phyloP scores from a whole-genome alignment of 768 basidiomycete species.

The Collybia mongolica region DNA sequence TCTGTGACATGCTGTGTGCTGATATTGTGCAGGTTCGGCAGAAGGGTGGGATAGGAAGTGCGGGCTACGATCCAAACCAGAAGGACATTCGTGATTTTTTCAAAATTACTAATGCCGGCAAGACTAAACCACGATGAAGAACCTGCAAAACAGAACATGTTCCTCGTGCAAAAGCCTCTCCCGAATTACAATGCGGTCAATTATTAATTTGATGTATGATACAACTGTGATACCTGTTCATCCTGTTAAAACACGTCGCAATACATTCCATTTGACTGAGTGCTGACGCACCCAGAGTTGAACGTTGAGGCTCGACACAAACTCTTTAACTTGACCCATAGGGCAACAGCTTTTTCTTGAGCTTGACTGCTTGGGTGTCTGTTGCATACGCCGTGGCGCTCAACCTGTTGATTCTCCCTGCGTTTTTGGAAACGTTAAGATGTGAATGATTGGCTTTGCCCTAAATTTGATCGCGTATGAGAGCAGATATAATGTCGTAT shows the following conservation, averaged over 20 bases:
- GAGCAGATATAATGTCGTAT: not conserved
- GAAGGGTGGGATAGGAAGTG: constrained; percentile 71
- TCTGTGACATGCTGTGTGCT: not conserved
- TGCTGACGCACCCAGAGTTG: constrained; percentile 3
- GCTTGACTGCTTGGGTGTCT: constrained; percentile 58
- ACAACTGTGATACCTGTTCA: constrained; percentile 3
- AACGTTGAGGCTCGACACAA: not conserved
- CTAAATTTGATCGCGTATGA: constrained; percentile 31
- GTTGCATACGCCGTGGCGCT: constrained; percentile 66
- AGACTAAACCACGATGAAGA: constrained; percentile 18
- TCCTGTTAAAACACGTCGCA: constrained; percentile 5
- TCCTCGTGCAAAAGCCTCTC: too few relatives aligned
- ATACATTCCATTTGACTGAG: not conserved
- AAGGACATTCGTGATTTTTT: constrained; percentile 77
- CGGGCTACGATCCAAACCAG: constrained; percentile 73
- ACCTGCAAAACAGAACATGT: too few relatives aligned
- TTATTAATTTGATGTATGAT: not conserved
- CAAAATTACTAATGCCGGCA: not conserved
- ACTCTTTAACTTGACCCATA: constrained; percentile 45
- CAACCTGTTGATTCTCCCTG: constrained; percentile 65
- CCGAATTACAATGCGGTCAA: not conserved
- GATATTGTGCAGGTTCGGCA: constrained; percentile 45
- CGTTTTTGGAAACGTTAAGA: constrained; percentile 66
- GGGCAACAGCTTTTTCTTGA: constrained; percentile 68
- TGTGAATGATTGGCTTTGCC: constrained; percentile 72